These are phyloP conservation scores for Lactarius deliciosus DNA, from an alignment of 768 basidiomycete genomes.

Conservation along the genomic window DNA sequence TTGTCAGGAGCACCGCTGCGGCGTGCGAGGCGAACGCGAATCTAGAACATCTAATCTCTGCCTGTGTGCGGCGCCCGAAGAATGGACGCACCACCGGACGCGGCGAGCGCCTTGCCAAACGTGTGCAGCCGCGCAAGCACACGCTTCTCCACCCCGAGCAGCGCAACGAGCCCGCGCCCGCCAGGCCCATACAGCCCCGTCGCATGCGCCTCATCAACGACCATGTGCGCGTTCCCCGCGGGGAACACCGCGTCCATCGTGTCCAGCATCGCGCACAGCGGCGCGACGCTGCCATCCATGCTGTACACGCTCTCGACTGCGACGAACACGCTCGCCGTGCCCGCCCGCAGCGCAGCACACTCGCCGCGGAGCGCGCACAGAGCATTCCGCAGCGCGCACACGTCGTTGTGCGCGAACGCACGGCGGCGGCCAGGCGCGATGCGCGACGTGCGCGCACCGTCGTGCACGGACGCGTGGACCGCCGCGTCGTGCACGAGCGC, in stretches of 20 bases:
- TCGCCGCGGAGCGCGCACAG: constrained; percentile 45
- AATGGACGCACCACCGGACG: constrained; percentile 70
- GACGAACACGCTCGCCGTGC: constrained; percentile 61
- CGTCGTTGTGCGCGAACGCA: constrained; percentile 73
- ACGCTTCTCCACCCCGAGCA: constrained; percentile 65
- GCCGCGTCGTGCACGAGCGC: constrained; percentile 80
- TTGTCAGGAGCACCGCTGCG: constrained; percentile 75
- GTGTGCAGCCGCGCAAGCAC: constrained; percentile 83
- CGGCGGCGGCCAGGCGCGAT: constrained; percentile 39
- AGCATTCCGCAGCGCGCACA: constrained; percentile 47
- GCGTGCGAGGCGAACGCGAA: neutral
- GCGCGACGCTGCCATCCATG: constrained; percentile 94
- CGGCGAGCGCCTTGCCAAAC: constrained; percentile 89
- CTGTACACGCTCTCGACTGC: constrained; percentile 89
- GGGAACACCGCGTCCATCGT: constrained; percentile 62
- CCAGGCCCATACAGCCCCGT: constrained; percentile 84
- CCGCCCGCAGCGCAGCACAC: constrained; percentile 40
- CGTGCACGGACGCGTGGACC: constrained; percentile 89
- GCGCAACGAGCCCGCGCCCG: constrained; percentile 72
- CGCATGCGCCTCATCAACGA: constrained; percentile 94
- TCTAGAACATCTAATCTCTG: constrained; percentile 3
- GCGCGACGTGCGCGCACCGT: constrained; percentile 72
- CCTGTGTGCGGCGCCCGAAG: neutral
- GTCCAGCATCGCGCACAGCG: constrained; percentile 64
- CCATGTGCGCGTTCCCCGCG: constrained; percentile 60